Percentiles rank a stretch among this genome's conserved stretches.
phyloP scores from a whole-genome alignment of 805 yeast species.

The Schwanniomyces occidentalis region DNA sequence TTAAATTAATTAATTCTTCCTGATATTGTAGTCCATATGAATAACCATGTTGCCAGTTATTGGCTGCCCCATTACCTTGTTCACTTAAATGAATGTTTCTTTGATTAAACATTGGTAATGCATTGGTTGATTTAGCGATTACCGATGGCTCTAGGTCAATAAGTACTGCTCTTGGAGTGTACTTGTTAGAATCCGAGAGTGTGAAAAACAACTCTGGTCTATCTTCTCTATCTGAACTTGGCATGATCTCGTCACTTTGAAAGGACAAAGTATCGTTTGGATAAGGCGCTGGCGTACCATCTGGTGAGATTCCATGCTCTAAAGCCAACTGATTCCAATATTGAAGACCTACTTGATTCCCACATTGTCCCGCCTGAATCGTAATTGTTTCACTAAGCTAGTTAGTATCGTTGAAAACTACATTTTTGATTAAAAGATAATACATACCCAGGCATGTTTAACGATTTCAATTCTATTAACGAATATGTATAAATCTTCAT shows the following conservation, averaged over 20 bases:
- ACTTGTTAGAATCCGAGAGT: conserved; percentile 69
- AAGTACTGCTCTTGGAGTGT: conserved; percentile 84
- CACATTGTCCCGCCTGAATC: conserved; percentile 88
- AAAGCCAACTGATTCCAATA: conserved; percentile 88
- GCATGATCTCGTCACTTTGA: conserved; percentile 12
- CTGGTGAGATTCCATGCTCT: conserved; percentile 81
- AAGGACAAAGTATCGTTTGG: conserved; percentile 25
- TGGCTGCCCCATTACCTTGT: conserved; percentile 93
- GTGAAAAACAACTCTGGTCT: conserved; percentile 84
- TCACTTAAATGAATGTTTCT: conserved; percentile 75
- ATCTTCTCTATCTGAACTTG: conserved; percentile 44
- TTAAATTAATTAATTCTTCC: conserved; percentile 77
- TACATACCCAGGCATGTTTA: conserved; percentile 24
- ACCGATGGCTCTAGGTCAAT: conserved; percentile 92
- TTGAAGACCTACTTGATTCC: conserved; percentile 90
- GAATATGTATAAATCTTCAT: neutral
- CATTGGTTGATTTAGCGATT: conserved; percentile 57
- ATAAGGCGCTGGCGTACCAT: conserved; percentile 52
- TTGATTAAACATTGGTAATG: conserved; percentile 72
- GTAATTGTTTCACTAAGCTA: conserved; percentile 61
- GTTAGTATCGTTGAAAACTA: conserved; percentile 19
- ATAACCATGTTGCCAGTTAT: conserved; percentile 93
- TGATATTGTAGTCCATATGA: conserved; percentile 65
- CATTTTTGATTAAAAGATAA: neutral
- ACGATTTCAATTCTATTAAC: neutral